Conservation (phyloP, 1,284 basidiomycete genomes). For the Cutaneotrichosporon daszewskae region DNA sequence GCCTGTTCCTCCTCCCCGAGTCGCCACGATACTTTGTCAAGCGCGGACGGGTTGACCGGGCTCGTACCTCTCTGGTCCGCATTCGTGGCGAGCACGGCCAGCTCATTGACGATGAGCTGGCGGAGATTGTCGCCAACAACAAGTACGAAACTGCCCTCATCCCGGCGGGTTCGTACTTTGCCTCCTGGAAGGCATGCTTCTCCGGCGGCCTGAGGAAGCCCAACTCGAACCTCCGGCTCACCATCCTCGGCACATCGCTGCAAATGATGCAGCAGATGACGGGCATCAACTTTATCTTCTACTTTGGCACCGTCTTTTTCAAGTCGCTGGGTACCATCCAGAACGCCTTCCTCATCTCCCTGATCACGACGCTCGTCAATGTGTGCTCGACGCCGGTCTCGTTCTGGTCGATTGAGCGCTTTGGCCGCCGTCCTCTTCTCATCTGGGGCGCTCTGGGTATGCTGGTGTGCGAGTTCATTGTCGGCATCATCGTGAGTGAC, state of each 20-base stretch:
- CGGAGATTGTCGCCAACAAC: constrained; percentile 65
- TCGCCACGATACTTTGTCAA: constrained; percentile 25
- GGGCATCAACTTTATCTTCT: constrained; percentile 70
- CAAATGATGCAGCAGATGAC: constrained; percentile 66
- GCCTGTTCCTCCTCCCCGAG: constrained; percentile 12
- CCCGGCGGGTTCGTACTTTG: constrained; percentile 31
- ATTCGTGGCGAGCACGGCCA: constrained; percentile 54
- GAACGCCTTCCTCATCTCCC: constrained; percentile 67
- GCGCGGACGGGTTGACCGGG: constrained; percentile 18
- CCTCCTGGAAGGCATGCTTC: constrained; percentile 43
- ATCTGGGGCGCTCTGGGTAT: constrained; percentile 67
- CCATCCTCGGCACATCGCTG: constrained; percentile 59
- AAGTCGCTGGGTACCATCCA: constrained; percentile 60
- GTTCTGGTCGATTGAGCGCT: constrained; percentile 46
- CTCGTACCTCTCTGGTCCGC: constrained; percentile 61
- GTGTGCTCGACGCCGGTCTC: constrained; percentile 52
- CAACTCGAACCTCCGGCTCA: constrained; percentile 66
- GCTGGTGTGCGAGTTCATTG: constrained; percentile 63
- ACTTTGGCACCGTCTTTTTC: constrained; percentile 68
- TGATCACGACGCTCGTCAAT: constrained; percentile 73
- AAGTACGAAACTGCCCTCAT: constrained; percentile 56
- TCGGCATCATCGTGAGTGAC: constrained; percentile 54
- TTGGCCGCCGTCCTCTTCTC: constrained; percentile 70
- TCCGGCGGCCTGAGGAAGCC: constrained; percentile 46
- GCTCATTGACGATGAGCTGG: constrained; percentile 60